Evolutionary conservation across 176 grass and related monocot species (phyloP).

Genomic region (Coix lacrymajobi): DNA sequence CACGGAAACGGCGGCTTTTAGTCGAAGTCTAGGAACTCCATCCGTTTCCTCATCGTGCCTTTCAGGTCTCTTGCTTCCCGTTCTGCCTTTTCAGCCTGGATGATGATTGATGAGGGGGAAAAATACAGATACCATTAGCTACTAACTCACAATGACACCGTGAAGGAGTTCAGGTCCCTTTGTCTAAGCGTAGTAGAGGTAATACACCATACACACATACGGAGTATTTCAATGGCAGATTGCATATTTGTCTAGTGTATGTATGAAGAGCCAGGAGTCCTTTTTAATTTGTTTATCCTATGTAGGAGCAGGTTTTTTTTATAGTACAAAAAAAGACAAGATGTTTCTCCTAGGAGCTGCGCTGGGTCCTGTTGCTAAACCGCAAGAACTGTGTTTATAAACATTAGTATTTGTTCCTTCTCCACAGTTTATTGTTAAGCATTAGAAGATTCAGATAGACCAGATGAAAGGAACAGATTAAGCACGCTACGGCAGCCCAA

Average conservation of each 20-base stretch:
- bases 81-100: slow-evolving; percentile 91
- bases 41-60: slow-evolving; percentile 93
- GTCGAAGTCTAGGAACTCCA: slow-evolving; percentile 97
- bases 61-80: slow-evolving; percentile 85
- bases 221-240: background rate
- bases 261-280: background rate
- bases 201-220: too few species aligned
- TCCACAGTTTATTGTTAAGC: background rate
- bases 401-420: background rate
- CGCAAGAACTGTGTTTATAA: background rate
- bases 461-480: background rate
- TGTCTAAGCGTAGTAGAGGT: background rate
- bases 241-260: background rate
- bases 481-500: background rate
- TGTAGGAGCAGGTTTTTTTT: background rate
- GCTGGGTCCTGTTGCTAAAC: background rate
- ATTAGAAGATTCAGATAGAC: background rate
- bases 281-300: background rate
- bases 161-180: background rate
- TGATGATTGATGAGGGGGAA: too few species aligned
- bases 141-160: background rate
- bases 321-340: background rate
- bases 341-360: background rate
- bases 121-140: background rate
- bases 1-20: slow-evolving; percentile 1